Evolutionary conservation across 1,139 yeast genomes (phyloP), one percentile per base, ranked within the genome.

Genomic region (Tardiomyces digboiensis): DNA sequence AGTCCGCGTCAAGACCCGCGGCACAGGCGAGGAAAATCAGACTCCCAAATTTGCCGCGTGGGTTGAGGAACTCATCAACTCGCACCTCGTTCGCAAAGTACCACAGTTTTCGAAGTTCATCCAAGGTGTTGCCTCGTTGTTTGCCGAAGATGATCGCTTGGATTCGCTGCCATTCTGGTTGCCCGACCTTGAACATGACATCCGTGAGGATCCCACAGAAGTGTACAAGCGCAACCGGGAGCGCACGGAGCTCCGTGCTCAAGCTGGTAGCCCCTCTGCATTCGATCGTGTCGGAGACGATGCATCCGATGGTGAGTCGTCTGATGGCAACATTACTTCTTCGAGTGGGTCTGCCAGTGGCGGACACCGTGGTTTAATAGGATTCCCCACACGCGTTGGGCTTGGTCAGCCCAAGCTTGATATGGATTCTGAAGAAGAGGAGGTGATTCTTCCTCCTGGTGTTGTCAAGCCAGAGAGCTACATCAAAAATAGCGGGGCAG

Each of bases 81-180:
- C 89, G 39, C 91, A 86, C 60, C 72, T 91, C 55, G 93, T 87
- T 43, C 86, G 85, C 59, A 95, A 86, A 61, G 86, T 88, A 50
- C 96, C 96, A 43, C 83, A 85, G 59, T 88, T 88, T 57, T 83
- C 95, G 42, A 84, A 87, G 66, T 88, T 84, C 58, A 75, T 88
- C 52, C 97, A 88, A 62, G 97, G 96, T 65, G 79, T 88, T 51
- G 89, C 97, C 6, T 74, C 87, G 2, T 72, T 91, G 50, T 91
- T 82, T 61, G 76, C 87, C 46, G 97, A 89, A 61, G 94, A 86
- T 60, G 97, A 89, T 57, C 82, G 84, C 56, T 74, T 91, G 58
- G 96, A 88, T 58, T 80, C 82, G 51, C 71, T 91, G 52, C 98
- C 98, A 44, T 84, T 87, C 63, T 91, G 98, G 98, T 74, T 87